Evolutionary conservation across 169 alveolate species (phyloP).

Genomic region (Hepatocystis sp.): DNA sequence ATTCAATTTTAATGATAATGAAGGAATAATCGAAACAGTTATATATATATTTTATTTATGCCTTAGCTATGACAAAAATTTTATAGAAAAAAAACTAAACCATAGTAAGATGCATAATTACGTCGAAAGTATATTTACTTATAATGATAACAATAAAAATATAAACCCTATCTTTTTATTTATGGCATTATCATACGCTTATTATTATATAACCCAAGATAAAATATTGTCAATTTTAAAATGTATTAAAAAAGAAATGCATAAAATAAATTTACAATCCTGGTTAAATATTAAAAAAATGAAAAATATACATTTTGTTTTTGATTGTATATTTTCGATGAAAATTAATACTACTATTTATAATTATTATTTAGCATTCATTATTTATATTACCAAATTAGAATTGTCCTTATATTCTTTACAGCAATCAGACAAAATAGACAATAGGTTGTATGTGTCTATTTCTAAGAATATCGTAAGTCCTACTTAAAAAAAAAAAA

Average conservation of each 20-base stretch:
- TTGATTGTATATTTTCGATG: constrained; percentile 57
- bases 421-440: constrained; percentile 8
- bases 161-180: constrained; percentile 61
- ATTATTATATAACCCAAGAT: constrained; percentile 54
- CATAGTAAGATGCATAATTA: constrained; percentile 29
- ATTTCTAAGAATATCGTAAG: constrained; percentile 61
- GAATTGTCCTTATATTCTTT: constrained; percentile 59
- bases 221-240: constrained; percentile 28
- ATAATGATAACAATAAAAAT: constrained; percentile 20
- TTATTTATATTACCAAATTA: constrained; percentile 36
- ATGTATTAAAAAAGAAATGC: constrained; percentile 48
- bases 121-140: constrained; percentile 47
- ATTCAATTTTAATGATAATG: constrained; percentile 73
- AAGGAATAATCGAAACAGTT: constrained; percentile 56
- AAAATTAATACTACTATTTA: constrained; percentile 15
- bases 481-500: not conserved
- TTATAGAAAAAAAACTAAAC: constrained; percentile 42
- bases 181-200: constrained; percentile 64
- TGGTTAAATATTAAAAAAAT: constrained; percentile 61
- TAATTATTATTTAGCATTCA: constrained; percentile 24
- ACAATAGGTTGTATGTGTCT: constrained; percentile 37
- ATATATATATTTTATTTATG: constrained; percentile 59
- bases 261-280: constrained; percentile 25
- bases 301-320: constrained; percentile 54
- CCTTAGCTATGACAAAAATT: constrained; percentile 33